Percentiles rank a stretch among this genome's conserved stretches.
phyloP scores from a whole-genome alignment of 306 rosid genomes.

The Cotoneaster glaucophyllus region DNA sequence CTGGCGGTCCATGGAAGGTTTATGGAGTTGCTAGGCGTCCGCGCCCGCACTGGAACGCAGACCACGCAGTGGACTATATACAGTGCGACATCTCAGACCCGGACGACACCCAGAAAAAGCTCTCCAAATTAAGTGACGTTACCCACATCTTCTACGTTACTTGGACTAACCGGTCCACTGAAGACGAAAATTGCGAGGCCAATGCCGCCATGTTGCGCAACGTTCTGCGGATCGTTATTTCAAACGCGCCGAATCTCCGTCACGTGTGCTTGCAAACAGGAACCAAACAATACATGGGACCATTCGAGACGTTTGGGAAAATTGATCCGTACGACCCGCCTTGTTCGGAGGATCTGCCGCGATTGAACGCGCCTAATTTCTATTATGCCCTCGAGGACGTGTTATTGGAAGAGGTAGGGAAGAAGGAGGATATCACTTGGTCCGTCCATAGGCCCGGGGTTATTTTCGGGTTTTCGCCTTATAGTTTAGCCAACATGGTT shows the following conservation, averaged over 20 bases:
- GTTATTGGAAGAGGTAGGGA: constrained; percentile 36
- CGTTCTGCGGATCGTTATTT: constrained; percentile 43
- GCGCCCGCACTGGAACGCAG: constrained; percentile 56
- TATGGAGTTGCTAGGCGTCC: constrained; percentile 67
- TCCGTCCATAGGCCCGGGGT: constrained; percentile 42
- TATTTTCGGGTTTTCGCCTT: constrained; percentile 58
- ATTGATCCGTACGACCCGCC: constrained; percentile 39
- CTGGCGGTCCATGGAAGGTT: constrained; percentile 68
- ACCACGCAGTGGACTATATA: constrained; percentile 46
- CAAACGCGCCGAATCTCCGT: constrained; percentile 51
- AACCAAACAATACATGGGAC: constrained; percentile 40
- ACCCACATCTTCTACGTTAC: constrained; percentile 58
- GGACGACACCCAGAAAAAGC: constrained; percentile 40
- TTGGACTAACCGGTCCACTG: constrained; percentile 42
- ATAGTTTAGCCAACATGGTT: constrained; percentile 39
- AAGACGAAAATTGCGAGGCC: constrained; percentile 40
- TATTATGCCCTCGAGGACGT: constrained; percentile 50
- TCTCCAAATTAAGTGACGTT: constrained; percentile 45
- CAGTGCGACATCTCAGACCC: constrained; percentile 60
- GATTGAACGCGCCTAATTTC: constrained; percentile 41
- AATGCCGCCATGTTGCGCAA: constrained; percentile 50
- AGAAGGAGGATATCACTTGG: constrained; percentile 39
- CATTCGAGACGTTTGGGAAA: constrained; percentile 33
- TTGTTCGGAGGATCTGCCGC: constrained; percentile 55
- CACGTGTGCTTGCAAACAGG: constrained; percentile 68